Evolutionary conservation across 768 basidiomycete genomes (phyloP), one percentile per base, ranked within the genome.

Genomic region (Agaricus blazei): DNA sequence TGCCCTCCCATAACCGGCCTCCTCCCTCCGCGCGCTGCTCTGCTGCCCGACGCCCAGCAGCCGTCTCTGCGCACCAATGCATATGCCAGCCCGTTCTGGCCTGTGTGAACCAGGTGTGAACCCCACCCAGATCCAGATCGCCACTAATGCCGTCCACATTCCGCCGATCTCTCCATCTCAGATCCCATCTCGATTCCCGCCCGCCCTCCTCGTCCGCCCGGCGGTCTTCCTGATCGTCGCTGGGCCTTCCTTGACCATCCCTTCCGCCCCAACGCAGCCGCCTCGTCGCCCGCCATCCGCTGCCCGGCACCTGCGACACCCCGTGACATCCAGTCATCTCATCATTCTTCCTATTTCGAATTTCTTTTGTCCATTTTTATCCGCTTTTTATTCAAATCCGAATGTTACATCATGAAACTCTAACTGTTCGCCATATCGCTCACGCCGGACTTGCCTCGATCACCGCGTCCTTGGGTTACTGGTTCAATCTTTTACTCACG

Each of bases 81-180:
- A 19, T 19, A 19, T 47, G 27, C 38, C 46, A 31, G 11, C 44
- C 28, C 19, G 19, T 19, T 19, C 19, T 19, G 19, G 19, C 19
- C 44, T 26, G 24, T 15, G 14, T 31, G 41, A 45, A 53, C 46
- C 26, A 23, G 34, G 42, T 55, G 40, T 11, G 8, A 34, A 27
- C 24, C 42, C 34, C 47, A 54, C 47, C 52, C 40, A 41, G 40
- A 15, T 12, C 40, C n/a, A 19, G 40, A 44, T 34, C 9, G 31
- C 42, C 29, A 34, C 42, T 52, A 52, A 52, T 44, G 14, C 51
- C 51, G 51, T 52, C 42, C 28, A 52, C 51, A 15, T 23, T 26
- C 28, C 54, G 47, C 54, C 54, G 47, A 48, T 48, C 54, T 55
- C 46, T 37, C 26, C 47, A 55, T 55, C 54, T 48, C 27, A 55